A percentile compares a stretch with the other conserved stretches of the same genome.
Evolutionary conservation across 345 rosid genomes (phyloP).

Genomic region (Orychophragmus violaceus): DNA sequence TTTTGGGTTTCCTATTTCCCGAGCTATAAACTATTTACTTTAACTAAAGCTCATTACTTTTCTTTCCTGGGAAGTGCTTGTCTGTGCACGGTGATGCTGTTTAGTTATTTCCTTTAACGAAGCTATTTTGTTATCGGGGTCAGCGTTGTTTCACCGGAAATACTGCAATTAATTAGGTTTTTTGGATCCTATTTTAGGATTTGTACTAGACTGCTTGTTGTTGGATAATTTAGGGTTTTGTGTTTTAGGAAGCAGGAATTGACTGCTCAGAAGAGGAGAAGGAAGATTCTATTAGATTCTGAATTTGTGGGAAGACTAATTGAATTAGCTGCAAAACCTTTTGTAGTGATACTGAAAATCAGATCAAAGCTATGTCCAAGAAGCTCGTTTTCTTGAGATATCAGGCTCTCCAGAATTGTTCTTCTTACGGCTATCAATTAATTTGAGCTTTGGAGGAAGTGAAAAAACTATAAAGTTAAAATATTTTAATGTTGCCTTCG

Average conservation of each 20-base stretch:
- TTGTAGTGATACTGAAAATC: background rate
- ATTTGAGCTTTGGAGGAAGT: background rate
- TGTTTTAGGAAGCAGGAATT: background rate
- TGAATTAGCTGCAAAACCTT: background rate
- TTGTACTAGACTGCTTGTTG: background rate
- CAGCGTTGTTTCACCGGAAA: background rate
- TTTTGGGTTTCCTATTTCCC: slow-evolving; percentile 18
- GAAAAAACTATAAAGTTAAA: background rate
- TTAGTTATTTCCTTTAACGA: too few species aligned
- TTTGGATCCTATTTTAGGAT: background rate
- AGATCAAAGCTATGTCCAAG: slow-evolving; percentile 14
- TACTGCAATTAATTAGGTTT: background rate
- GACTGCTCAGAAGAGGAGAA: background rate
- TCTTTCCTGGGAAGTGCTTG: slow-evolving; percentile 7
- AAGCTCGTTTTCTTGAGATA: background rate
- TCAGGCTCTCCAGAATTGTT: background rate
- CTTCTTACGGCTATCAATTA: background rate
- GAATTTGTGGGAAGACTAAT: background rate
- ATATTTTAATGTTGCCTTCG: slow-evolving; percentile 21
- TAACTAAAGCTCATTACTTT: slow-evolving; percentile 21
- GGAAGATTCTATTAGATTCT: slow-evolving; percentile 9
- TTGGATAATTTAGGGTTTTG: slow-evolving; percentile 20
- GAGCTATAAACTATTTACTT: slow-evolving; percentile 24
- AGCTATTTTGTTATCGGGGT: slow-evolving; percentile 9
- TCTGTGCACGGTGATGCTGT: slow-evolving; percentile 24